Evolutionary conservation across 1,284 basidiomycete genomes (phyloP).

Genomic region (Cryptococcus sp.): DNA sequence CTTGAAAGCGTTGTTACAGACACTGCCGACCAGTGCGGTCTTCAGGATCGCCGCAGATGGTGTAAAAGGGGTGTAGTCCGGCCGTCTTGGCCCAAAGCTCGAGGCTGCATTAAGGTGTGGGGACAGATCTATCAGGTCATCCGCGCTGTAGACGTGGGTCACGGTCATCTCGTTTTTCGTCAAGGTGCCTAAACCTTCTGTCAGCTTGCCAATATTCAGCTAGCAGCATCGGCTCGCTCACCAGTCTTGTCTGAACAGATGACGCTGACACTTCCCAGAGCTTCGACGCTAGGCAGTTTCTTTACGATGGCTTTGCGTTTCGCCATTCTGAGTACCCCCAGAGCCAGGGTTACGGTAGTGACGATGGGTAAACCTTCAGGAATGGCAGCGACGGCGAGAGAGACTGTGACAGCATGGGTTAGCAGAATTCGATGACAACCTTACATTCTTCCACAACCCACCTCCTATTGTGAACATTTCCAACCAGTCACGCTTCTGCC

Average conservation of each 20-base stretch:
- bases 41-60: conserved; percentile 64
- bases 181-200: conserved; percentile 69
- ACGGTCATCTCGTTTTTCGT: conserved; percentile 97
- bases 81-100: conserved; percentile 63
- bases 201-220: not conserved
- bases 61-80: conserved; percentile 46
- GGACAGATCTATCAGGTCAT: conserved; percentile 74
- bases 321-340: conserved; percentile 92
- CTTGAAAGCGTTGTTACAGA: conserved; percentile 61
- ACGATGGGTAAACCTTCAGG: conserved; percentile 97
- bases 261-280: conserved; percentile 88
- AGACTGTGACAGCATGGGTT: conserved; percentile 61
- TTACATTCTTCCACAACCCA: conserved; percentile 48
- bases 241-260: conserved; percentile 98
- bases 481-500: conserved; percentile 85
- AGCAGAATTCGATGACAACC: too few relatives aligned
- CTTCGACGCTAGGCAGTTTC: conserved; percentile 92
- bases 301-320: conserved; percentile 95
- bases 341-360: conserved; percentile 92
- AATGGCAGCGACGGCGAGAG: conserved; percentile 93
- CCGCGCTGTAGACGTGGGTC: conserved; percentile 80
- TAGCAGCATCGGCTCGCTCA: conserved; percentile 24
- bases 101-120: conserved; percentile 52
- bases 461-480: conserved; percentile 99
- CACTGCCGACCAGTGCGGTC: conserved; percentile 61